Conservation (phyloP, 257 asterid genomes). For the Lithospermum erythrorhizon region DNA sequence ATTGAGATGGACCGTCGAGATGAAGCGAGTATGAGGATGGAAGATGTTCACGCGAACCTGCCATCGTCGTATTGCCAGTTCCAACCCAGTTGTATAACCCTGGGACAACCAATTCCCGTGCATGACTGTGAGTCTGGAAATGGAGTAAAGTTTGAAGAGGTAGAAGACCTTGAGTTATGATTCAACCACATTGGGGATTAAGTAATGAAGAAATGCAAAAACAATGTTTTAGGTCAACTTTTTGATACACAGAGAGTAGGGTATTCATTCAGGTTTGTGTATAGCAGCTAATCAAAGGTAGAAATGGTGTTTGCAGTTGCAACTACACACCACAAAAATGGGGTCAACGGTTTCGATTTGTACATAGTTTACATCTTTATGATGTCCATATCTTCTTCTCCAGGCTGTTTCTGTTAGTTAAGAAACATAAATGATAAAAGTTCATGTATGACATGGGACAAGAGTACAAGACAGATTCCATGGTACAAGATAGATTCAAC, state of each 20-base stretch:
- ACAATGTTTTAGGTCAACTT: background rate
- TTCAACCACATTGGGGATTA: no score
- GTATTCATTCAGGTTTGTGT: background rate
- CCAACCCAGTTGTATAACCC: slow-evolving; percentile 12
- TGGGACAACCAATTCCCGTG: slow-evolving; percentile 15
- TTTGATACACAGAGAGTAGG: background rate
- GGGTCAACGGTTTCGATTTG: no score
- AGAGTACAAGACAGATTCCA: no score
- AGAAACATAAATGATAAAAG: no score
- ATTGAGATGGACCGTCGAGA: slow-evolving; percentile 80
- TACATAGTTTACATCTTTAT: no score
- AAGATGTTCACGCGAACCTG: slow-evolving; percentile 48
- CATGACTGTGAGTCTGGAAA: slow-evolving; percentile 14
- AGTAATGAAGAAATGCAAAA: background rate
- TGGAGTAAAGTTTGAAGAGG: slow-evolving; percentile 19
- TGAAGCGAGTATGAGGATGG: slow-evolving; percentile 44
- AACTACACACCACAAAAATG: no score
- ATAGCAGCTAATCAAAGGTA: background rate
- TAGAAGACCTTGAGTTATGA: background rate
- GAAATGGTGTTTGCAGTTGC: background rate
- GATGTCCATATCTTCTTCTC: no score
- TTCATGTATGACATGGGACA: no score
- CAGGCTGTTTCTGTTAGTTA: no score
- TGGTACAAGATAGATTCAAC: no score
- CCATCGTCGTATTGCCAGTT: slow-evolving; percentile 50